These are phyloP conservation scores for Alternaria metachromatica DNA, from an alignment of 2,329 filamentous ascomycete genomes.

Conservation along the genomic window DNA sequence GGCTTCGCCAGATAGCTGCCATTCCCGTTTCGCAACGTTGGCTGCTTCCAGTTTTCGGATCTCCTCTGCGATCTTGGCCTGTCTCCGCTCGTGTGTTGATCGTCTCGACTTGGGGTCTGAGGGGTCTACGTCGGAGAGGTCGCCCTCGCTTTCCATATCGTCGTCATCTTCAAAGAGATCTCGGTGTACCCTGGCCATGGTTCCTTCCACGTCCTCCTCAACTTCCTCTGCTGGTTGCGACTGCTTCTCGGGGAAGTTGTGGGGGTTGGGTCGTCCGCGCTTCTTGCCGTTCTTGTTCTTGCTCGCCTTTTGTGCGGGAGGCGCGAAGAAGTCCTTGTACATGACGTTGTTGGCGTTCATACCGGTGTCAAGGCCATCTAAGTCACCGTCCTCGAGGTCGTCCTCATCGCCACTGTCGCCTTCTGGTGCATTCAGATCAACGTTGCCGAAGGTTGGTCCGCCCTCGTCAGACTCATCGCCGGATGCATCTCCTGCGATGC, in stretches of 20 bases:
- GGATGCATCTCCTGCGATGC: conserved; percentile 50
- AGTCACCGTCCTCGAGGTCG: conserved; percentile 62
- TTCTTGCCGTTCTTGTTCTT: conserved; percentile 64
- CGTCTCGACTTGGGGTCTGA: conserved; percentile 74
- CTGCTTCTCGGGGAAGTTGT: conserved; percentile 52
- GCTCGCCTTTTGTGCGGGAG: conserved; percentile 74
- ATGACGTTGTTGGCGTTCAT: conserved; percentile 86
- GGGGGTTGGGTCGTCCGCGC: conserved; percentile 62
- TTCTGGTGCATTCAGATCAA: conserved; percentile 74
- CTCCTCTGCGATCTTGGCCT: conserved; percentile 85
- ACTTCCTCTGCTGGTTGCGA: conserved; percentile 25
- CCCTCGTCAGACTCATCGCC: conserved; percentile 71
- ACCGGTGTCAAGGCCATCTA: conserved; percentile 59
- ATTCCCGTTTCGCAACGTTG: conserved; percentile 87
- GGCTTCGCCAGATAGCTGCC: conserved; percentile 90
- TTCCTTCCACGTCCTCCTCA: conserved; percentile 75
- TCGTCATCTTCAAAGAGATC: conserved; percentile 83
- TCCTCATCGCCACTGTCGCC: conserved; percentile 72
- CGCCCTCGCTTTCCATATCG: conserved; percentile 62
- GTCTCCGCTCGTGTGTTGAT: conserved; percentile 85
- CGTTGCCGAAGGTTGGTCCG: conserved; percentile 83
- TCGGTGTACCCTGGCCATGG: conserved; percentile 84
- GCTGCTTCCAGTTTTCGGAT: conserved; percentile 90
- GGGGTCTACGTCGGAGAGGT: conserved; percentile 68
- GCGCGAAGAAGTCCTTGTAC: conserved; percentile 93